A percentile compares a stretch with the other conserved stretches of the same genome.
Conservation (phyloP, 192 early-diverging fungal species). For the Coemansia sp. region DNA sequence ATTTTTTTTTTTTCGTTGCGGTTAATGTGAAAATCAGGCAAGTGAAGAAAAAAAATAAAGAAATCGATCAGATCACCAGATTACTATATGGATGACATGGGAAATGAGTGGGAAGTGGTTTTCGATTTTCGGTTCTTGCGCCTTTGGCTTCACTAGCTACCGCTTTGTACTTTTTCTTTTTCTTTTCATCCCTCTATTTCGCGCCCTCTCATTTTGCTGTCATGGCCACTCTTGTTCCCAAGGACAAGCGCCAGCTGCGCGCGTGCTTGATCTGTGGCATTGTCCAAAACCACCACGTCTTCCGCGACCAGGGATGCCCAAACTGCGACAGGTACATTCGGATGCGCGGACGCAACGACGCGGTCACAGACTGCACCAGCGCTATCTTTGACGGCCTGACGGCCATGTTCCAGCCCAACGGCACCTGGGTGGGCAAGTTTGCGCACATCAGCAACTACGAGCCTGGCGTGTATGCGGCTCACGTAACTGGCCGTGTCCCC, state of each 20-base stretch:
- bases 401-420: slow-evolving; percentile 72
- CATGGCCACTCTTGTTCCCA: slow-evolving; percentile 59
- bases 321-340: slow-evolving; percentile 81
- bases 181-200: slow-evolving; percentile 2
- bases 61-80: slow-evolving; percentile 7
- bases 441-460: slow-evolving; percentile 56
- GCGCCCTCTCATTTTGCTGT: not conserved
- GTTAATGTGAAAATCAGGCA: not conserved
- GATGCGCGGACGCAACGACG: slow-evolving; percentile 65
- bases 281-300: slow-evolving; percentile 75
- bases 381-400: slow-evolving; percentile 76
- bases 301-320: slow-evolving; percentile 74
- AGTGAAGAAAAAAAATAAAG: slow-evolving; percentile 3
- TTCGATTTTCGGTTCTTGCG: too few relatives aligned
- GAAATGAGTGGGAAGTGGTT: too few relatives aligned
- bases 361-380: slow-evolving; percentile 78
- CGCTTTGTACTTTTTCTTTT: not conserved
- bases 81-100: too few relatives aligned
- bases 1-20: slow-evolving; percentile 7
- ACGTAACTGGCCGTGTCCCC: slow-evolving; percentile 72
- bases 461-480: slow-evolving; percentile 77
- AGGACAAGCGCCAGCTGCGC: slow-evolving; percentile 72
- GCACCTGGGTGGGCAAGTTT: slow-evolving; percentile 80
- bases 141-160: too few relatives aligned
- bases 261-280: slow-evolving; percentile 83